Percentiles rank a stretch among this genome's conserved stretches.
Conservation (phyloP, 2,329 filamentous ascomycete species). For the Tolypocladium endophyticum region DNA sequence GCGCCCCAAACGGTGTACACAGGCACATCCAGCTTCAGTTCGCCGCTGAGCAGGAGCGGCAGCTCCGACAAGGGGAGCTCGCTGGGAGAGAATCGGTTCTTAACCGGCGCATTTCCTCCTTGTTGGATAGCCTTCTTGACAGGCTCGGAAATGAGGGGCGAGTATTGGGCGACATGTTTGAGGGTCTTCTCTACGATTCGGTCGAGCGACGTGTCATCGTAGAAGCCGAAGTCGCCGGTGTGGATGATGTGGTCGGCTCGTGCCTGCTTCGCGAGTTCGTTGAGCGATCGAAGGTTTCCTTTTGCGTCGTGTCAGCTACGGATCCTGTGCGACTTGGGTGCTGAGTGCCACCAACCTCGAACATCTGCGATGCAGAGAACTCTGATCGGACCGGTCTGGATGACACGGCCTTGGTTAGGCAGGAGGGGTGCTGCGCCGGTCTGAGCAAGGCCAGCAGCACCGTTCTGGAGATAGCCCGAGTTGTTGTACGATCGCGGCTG, state of each 20-base stretch:
- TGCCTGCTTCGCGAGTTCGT: slow-evolving; percentile 90
- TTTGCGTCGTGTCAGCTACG: slow-evolving; percentile 7
- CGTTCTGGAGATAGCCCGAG: slow-evolving; percentile 53
- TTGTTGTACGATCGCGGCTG: slow-evolving; percentile 37
- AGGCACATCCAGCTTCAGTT: slow-evolving; percentile 84
- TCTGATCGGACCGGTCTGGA: slow-evolving; percentile 55
- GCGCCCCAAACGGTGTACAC: slow-evolving; percentile 99
- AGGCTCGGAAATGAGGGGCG: slow-evolving; percentile 76
- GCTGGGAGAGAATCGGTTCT: slow-evolving; percentile 69
- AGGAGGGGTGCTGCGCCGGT: slow-evolving; percentile 54
- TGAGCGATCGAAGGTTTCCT: slow-evolving; percentile 94
- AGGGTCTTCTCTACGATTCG: slow-evolving; percentile 98
- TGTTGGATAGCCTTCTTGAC: slow-evolving; percentile 58
- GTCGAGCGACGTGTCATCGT: slow-evolving; percentile 90
- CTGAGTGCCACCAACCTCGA: slow-evolving; percentile 40
- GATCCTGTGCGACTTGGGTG: neutral
- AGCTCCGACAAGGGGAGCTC: slow-evolving; percentile 90
- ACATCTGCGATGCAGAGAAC: slow-evolving; percentile 64
- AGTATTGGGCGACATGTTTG: slow-evolving; percentile 98
- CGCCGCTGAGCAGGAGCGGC: slow-evolving; percentile 75
- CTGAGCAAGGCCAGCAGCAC: slow-evolving; percentile 40
- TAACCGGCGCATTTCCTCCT: slow-evolving; percentile 66
- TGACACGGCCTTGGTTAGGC: slow-evolving; percentile 56
- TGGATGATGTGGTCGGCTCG: slow-evolving; percentile 97
- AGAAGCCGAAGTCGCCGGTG: slow-evolving; percentile 98